Percentiles rank a stretch among this genome's conserved stretches.
phyloP scores from a whole-genome alignment of 495 filamentous ascomycete species.

The Neurospora sp. region DNA sequence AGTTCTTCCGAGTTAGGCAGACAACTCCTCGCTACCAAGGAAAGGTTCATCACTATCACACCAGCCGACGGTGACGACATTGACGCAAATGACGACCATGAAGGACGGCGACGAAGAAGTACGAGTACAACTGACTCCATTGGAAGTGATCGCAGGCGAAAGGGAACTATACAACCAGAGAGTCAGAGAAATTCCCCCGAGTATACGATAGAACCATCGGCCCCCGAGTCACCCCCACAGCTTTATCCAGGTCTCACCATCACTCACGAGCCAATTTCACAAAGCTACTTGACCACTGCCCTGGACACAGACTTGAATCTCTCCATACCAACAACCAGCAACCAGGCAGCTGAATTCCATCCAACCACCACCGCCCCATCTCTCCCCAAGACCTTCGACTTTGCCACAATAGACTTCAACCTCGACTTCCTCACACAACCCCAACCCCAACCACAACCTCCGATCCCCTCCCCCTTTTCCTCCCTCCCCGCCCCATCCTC shows the following conservation, averaged over 20 bases:
- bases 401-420: constrained; percentile 19
- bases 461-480: constrained; percentile 7
- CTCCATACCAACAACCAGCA: constrained; percentile 1
- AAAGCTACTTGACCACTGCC: constrained; percentile 1
- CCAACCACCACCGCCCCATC: background rate
- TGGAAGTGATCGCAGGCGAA: background rate
- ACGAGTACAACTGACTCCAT: background rate
- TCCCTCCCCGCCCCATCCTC: constrained; percentile 31
- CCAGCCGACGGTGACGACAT: constrained; percentile 14
- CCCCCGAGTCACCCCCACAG: background rate
- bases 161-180: background rate
- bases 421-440: background rate
- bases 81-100: background rate
- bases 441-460: background rate
- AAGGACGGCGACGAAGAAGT: background rate
- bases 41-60: constrained; percentile 35
- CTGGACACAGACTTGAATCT: background rate
- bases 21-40: constrained; percentile 33
- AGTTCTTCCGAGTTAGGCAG: constrained; percentile 40
- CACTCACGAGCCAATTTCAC: constrained; percentile 18
- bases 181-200: background rate
- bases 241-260: constrained; percentile 17
- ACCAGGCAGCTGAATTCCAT: background rate
- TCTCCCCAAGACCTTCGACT: constrained; percentile 24
- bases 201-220: background rate